Evolutionary conservation across 192 early-diverging fungal species (phyloP).

Genomic region (Coemansia aciculifera): DNA sequence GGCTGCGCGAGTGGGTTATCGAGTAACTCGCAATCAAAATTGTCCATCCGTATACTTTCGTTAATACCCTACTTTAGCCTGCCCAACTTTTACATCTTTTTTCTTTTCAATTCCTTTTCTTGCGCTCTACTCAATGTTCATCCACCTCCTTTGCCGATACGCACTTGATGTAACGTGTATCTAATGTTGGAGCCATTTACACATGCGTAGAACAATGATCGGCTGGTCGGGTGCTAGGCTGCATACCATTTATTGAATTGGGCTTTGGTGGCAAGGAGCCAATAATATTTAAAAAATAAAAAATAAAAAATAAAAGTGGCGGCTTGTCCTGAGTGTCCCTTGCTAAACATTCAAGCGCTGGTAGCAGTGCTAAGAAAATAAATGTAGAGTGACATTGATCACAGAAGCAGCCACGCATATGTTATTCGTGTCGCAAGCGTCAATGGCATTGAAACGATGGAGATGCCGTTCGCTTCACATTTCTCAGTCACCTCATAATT

Average conservation of each 20-base stretch:
- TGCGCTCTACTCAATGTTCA: background rate
- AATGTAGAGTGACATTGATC: background rate
- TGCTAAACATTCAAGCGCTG: background rate
- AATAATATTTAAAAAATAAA: background rate
- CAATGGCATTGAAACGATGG: background rate
- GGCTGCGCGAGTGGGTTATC: slow-evolving; percentile 54
- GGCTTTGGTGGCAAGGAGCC: background rate
- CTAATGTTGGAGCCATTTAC: background rate
- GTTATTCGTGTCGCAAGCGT: background rate
- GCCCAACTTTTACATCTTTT: background rate
- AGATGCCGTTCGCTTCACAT: background rate
- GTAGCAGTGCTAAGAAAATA: background rate
- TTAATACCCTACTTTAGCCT: background rate
- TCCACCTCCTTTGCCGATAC: background rate
- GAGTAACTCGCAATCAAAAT: slow-evolving; percentile 24
- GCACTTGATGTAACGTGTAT: background rate
- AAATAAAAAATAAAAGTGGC: background rate
- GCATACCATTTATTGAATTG: background rate
- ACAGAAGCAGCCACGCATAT: slow-evolving; percentile 4
- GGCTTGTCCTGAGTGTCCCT: background rate
- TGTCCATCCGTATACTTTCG: background rate
- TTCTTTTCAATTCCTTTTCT: background rate
- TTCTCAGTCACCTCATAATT: background rate
- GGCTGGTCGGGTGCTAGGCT: background rate
- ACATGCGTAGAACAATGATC: background rate